Percentiles rank a stretch among this genome's conserved stretches.
Conservation (phyloP, 2,329 filamentous ascomycete genomes). For the Fusarium chaquense region DNA sequence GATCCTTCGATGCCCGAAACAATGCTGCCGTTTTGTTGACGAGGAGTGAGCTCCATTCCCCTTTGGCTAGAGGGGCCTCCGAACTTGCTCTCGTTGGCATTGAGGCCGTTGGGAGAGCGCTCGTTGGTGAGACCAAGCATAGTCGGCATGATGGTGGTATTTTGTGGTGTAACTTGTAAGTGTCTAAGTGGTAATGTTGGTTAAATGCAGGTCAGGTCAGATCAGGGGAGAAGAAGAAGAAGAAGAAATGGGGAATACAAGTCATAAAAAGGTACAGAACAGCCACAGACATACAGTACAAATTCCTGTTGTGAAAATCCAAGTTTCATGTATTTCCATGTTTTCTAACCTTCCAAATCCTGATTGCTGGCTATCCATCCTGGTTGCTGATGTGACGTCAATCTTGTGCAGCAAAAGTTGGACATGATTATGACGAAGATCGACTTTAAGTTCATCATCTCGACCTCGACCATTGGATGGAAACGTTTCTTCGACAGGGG, state of each 20-base stretch:
- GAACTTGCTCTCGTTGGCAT: conserved; percentile 32
- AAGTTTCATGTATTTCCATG: conserved; percentile 41
- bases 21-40: conserved; percentile 26
- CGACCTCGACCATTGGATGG: conserved; percentile 26
- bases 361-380: conserved; percentile 43
- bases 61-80: conserved; percentile 23
- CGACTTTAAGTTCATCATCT: conserved; percentile 33
- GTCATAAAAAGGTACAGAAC: conserved; percentile 25
- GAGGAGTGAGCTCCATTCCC: conserved; percentile 40
- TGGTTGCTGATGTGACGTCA: conserved; percentile 46
- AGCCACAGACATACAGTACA: neutral
- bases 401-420: conserved; percentile 39
- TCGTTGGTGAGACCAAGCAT: conserved; percentile 48
- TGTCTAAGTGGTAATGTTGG: conserved; percentile 7
- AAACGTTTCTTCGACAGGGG: neutral
- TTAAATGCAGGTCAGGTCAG: conserved; percentile 1
- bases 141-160: conserved; percentile 43
- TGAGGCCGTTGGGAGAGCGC: conserved; percentile 42
- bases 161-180: conserved; percentile 1
- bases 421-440: conserved; percentile 44
- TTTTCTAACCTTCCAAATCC: conserved; percentile 43
- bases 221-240: neutral
- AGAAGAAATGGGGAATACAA: conserved; percentile 12
- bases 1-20: conserved; percentile 44
- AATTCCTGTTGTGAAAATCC: conserved; percentile 11